Percentiles rank a stretch among this genome's conserved stretches.
phyloP scores from a whole-genome alignment of 1,139 yeast genomes.

The Pneumocystis carinii region DNA sequence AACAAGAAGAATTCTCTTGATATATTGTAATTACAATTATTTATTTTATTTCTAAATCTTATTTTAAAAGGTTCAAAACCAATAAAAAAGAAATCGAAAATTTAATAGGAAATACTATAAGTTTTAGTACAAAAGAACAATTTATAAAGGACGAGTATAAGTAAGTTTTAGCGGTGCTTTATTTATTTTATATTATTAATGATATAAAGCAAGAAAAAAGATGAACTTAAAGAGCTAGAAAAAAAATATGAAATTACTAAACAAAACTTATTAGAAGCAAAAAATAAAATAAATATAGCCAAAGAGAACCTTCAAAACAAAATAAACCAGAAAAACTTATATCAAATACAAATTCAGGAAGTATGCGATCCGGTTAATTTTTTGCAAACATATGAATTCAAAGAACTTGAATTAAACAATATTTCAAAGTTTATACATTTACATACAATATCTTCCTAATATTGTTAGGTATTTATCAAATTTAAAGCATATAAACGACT shows the following conservation, averaged over 20 bases:
- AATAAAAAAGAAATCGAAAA: not conserved
- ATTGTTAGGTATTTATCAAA: not conserved
- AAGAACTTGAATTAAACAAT: not conserved
- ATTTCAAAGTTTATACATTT: not conserved
- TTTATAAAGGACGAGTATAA: not conserved
- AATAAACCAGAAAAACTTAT: not conserved
- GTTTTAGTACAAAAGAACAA: not conserved
- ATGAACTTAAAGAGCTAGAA: not conserved
- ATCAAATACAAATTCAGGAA: constrained; percentile 7
- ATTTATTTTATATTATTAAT: not conserved
- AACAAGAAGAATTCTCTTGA: constrained; percentile 4
- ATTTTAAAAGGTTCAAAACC: not conserved
- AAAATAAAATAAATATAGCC: not conserved
- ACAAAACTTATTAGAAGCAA: not conserved
- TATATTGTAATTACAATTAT: not conserved
- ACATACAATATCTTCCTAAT: not conserved
- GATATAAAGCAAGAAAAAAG: not conserved
- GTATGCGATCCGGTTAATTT: constrained; percentile 9
- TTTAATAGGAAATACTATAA: not conserved
- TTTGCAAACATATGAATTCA: constrained; percentile 1
- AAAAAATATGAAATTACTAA: not conserved
- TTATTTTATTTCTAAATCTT: not conserved
- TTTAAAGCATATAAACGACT: not conserved
- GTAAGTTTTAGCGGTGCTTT: not conserved
- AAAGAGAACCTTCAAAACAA: not conserved